phyloP scores from a whole-genome alignment of 2,329 filamentous ascomycete genomes.

The Kalaharituber pfeilii region DNA sequence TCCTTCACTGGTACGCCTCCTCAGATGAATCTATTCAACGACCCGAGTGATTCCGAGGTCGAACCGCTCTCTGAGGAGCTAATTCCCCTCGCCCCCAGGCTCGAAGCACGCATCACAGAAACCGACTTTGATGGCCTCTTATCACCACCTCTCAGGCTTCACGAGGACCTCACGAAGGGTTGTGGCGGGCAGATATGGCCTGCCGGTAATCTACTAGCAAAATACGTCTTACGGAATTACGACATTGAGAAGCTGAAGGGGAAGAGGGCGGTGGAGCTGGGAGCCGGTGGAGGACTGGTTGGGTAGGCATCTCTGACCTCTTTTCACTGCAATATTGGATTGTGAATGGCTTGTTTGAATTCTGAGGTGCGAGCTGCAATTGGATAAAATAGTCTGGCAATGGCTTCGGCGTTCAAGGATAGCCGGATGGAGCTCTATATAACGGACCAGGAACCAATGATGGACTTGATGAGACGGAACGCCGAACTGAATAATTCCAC shows the following conservation, averaged over 20 bases:
- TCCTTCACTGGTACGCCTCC: too few species aligned
- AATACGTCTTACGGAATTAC: constrained; percentile 54
- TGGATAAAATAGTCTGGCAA: constrained; percentile 32
- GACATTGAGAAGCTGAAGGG: constrained; percentile 12
- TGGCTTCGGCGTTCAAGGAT: constrained; percentile 36
- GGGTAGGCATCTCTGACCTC: constrained; percentile 37
- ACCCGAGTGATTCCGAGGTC: constrained; percentile 16
- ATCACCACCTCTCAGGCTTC: constrained; percentile 49
- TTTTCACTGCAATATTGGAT: too few species aligned
- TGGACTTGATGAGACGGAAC: constrained; percentile 70
- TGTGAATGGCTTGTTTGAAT: too few species aligned
- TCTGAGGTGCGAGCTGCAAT: not conserved
- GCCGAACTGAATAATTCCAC: constrained; percentile 61
- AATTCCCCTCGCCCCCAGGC: constrained; percentile 36
- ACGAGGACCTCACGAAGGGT: constrained; percentile 70
- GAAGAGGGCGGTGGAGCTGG: constrained; percentile 50
- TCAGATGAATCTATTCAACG: constrained; percentile 18
- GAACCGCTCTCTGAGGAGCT: constrained; percentile 37
- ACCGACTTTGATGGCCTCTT: constrained; percentile 59
- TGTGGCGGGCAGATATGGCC: constrained; percentile 94
- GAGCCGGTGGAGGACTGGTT: constrained; percentile 78
- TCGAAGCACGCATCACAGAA: constrained; percentile 34
- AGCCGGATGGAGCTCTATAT: constrained; percentile 45
- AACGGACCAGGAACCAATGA: constrained; percentile 78
- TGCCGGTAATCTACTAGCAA: constrained; percentile 71